A percentile compares a stretch with the other conserved stretches of the same genome.
phyloP scores from a whole-genome alignment of 805 yeast species.

The Naumovozyma baii region DNA sequence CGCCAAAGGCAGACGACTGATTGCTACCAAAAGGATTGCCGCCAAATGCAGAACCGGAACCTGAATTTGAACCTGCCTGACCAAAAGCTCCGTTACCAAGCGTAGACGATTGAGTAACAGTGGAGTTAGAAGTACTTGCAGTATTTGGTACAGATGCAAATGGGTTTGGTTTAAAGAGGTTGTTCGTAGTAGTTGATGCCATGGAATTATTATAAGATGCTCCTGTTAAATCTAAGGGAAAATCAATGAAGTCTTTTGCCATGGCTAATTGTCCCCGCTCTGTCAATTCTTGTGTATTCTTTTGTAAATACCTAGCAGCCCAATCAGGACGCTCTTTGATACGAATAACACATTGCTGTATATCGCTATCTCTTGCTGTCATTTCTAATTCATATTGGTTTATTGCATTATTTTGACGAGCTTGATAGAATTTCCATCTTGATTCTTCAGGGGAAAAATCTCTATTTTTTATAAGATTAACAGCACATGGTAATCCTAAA shows the following conservation, averaged over 20 bases:
- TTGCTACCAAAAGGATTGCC: slow-evolving; percentile 6
- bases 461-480: slow-evolving; percentile 41
- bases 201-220: slow-evolving; percentile 4
- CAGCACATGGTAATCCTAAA: slow-evolving; percentile 38
- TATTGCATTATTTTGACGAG: slow-evolving; percentile 31
- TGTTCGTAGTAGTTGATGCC: neutral
- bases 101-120: slow-evolving; percentile 1
- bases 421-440: slow-evolving; percentile 38
- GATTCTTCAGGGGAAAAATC: slow-evolving; percentile 48
- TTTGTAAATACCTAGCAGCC: slow-evolving; percentile 51
- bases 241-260: slow-evolving; percentile 28
- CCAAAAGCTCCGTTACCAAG: slow-evolving; percentile 8
- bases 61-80: slow-evolving; percentile 2
- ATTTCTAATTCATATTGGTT: slow-evolving; percentile 35
- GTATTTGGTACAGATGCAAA: neutral
- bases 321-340: slow-evolving; percentile 34
- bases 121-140: slow-evolving; percentile 10
- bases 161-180: slow-evolving; percentile 1
- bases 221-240: slow-evolving; percentile 28
- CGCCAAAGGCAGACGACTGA: slow-evolving; percentile 10
- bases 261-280: slow-evolving; percentile 18
- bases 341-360: slow-evolving; percentile 34
- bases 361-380: slow-evolving; percentile 37
- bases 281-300: slow-evolving; percentile 30
- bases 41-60: slow-evolving; percentile 7